Evolutionary conservation across 331 rosid species (phyloP), one percentile per base, ranked within the genome.

Genomic region (Malus hybrid): DNA sequence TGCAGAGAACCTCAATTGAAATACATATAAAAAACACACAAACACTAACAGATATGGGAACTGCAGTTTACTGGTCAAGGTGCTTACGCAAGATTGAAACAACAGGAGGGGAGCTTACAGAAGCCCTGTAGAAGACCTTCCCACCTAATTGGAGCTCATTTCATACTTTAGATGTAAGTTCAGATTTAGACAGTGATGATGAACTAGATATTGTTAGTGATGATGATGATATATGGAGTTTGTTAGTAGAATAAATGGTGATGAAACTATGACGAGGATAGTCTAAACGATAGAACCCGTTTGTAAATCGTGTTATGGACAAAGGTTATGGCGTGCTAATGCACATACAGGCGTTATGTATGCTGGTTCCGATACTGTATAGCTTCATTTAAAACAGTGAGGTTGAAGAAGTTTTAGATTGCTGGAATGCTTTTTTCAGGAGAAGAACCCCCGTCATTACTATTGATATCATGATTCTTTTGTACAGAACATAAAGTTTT

Each of bases 31-130:
- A 31, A 2, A 24, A 2, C 1, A 31, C 32, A 31, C 32, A 31
- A 2, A 31, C 32, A 31, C 32, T 31, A 31, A 31, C 32, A 31
- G 98, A 94, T 77, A 91, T 94, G 97, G 98, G 97, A 71, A 94
- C 97, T 80, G 98, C 97, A 12, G 95, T 94, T 63, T 87, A 93
- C 82, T 94, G 98, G 98, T 92, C 97, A 1, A 91, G 80, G 85
- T 87, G 93, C 80, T 81, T 94, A 39, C 77, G 88, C 73, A 90
- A 85, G 84, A 94, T 94, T 46, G 98, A 94, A 82, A 83, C 93
- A 73, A 76, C 87, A 0, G 98, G 98, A 5, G 97, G 98, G 46
- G 91, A 94, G 81, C 91, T 91, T 10, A 94, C 97, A 19, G 92
- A 90, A 85, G 88, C 90, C 76, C 79, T 94, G 79, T 95, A 94